Conservation (phyloP, 345 rosid species). For the Erysimum cheiranthoides region DNA sequence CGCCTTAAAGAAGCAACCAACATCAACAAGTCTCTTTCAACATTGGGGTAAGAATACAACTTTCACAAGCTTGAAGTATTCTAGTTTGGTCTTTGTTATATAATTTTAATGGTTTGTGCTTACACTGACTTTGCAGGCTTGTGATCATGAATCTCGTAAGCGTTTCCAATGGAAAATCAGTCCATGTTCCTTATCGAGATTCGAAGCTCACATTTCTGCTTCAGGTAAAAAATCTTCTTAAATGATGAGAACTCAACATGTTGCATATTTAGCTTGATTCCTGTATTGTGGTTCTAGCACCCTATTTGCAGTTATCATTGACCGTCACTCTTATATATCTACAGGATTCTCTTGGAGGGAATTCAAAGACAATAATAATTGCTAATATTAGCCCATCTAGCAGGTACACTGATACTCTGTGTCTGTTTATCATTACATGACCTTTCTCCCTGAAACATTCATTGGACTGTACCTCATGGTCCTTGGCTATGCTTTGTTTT, state of each 20-base stretch:
- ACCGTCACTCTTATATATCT: constrained; percentile 15
- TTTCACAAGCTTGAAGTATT: constrained; percentile 20
- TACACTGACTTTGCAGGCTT: constrained; percentile 62
- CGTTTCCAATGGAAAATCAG: constrained; percentile 93
- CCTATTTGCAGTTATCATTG: constrained; percentile 18
- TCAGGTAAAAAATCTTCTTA: constrained; percentile 59
- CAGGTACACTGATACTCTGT: constrained; percentile 57
- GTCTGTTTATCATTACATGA: constrained; percentile 2
- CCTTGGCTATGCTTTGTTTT: not conserved
- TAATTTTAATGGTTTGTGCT: constrained; percentile 12
- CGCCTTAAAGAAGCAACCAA: constrained; percentile 99
- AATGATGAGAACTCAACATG: constrained; percentile 10
- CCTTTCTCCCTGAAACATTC: constrained; percentile 1
- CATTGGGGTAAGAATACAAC: constrained; percentile 73
- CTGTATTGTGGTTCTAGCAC: constrained; percentile 7
- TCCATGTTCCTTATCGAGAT: constrained; percentile 96
- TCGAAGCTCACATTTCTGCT: constrained; percentile 98
- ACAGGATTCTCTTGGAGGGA: constrained; percentile 99
- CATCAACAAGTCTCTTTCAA: constrained; percentile 97
- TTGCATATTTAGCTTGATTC: not conserved
- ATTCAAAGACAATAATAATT: constrained; percentile 93
- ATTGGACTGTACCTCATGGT: constrained; percentile 33
- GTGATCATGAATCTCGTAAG: constrained; percentile 98
- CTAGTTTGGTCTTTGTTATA: constrained; percentile 19
- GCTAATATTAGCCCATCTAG: constrained; percentile 94